Conservation (phyloP, 2,329 filamentous ascomycete species). For the Ophiocordyceps camponoti-saundersi region DNA sequence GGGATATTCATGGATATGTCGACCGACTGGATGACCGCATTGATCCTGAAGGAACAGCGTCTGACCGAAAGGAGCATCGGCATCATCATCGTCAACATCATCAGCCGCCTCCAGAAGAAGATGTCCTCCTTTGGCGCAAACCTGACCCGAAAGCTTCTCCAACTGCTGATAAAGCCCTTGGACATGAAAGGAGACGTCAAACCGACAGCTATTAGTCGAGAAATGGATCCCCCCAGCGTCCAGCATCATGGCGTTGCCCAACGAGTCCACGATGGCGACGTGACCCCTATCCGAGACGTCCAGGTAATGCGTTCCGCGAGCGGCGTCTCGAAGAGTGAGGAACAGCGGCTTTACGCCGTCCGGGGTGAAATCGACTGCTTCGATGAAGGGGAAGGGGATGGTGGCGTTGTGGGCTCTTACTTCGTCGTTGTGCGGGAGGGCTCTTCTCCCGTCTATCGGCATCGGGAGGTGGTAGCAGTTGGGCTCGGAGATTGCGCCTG, state of each 20-base stretch:
- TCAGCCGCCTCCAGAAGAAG: neutral
- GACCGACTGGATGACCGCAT: slow-evolving; percentile 13
- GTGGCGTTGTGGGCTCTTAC: slow-evolving; percentile 12
- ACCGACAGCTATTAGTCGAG: slow-evolving; percentile 14
- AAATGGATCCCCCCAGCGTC: slow-evolving; percentile 17
- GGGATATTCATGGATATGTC: slow-evolving; percentile 11
- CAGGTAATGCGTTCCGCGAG: slow-evolving; percentile 11
- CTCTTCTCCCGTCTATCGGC: slow-evolving; percentile 8
- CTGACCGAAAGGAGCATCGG: slow-evolving; percentile 14
- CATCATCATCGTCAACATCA: neutral
- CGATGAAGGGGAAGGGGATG: slow-evolving; percentile 18
- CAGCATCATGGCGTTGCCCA: slow-evolving; percentile 15
- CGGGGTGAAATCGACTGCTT: slow-evolving; percentile 17
- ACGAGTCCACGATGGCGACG: slow-evolving; percentile 14
- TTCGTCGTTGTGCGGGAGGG: slow-evolving; percentile 14
- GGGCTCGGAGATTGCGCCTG: slow-evolving; percentile 9
- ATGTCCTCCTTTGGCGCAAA: slow-evolving; percentile 10
- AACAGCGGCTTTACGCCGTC: slow-evolving; percentile 15
- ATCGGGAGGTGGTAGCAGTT: slow-evolving; percentile 15
- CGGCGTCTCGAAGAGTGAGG: slow-evolving; percentile 13
- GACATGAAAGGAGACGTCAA: slow-evolving; percentile 15
- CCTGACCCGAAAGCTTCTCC: slow-evolving; percentile 11
- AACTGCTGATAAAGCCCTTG: slow-evolving; percentile 17
- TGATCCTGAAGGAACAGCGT: slow-evolving; percentile 17
- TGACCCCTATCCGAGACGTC: slow-evolving; percentile 16